These are phyloP conservation scores for Stephanodiscus triporus DNA, from an alignment of 108 stramenopile genomes.

Conservation along the genomic window DNA sequence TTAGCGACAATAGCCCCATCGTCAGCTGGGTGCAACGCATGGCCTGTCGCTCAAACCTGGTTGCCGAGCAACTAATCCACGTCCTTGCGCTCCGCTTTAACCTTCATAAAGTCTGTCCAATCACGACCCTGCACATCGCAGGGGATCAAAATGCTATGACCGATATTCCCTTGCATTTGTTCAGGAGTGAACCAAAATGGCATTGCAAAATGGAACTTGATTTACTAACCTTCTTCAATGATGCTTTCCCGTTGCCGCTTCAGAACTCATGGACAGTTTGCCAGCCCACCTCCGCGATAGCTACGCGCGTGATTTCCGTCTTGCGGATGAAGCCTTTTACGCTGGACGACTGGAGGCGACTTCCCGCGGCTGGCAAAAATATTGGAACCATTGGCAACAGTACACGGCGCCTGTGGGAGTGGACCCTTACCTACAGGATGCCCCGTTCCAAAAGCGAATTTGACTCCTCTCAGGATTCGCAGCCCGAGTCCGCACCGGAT, in stretches of 20 bases:
- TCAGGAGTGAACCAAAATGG: neutral
- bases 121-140: neutral
- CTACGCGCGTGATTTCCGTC: too few species aligned
- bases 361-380: too few species aligned
- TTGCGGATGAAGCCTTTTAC: too few species aligned
- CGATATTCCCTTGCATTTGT: neutral
- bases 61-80: too few species aligned
- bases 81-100: neutral
- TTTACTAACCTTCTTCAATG: neutral
- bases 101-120: neutral
- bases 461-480: neutral
- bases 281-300: neutral
- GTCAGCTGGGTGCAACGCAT: too few species aligned
- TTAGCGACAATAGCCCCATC: too few species aligned
- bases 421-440: conserved; percentile 9
- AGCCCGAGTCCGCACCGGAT: neutral
- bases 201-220: neutral
- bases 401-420: conserved; percentile 32
- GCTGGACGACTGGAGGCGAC: neutral
- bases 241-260: neutral
- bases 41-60: too few species aligned
- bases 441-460: neutral
- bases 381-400: too few species aligned
- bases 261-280: neutral
- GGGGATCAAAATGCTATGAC: conserved; percentile 1